Conservation (phyloP, 768 basidiomycete species). For the Daedaleopsis sinensis region DNA sequence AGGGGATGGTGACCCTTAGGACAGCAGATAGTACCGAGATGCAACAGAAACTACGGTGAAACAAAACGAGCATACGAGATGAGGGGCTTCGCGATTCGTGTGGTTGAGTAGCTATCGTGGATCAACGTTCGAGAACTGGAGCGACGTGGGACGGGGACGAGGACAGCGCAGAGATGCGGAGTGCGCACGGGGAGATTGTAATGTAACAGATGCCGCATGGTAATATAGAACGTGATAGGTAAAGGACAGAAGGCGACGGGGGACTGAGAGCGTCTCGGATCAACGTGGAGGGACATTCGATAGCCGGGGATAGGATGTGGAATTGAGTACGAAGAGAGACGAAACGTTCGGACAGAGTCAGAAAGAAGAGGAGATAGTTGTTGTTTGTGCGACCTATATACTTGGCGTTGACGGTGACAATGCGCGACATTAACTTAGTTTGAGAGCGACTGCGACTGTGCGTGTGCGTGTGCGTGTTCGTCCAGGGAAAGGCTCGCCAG, state of each 20-base stretch:
- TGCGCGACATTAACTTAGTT: neutral
- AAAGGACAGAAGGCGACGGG: slow-evolving; percentile 19
- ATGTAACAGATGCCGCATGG: slow-evolving; percentile 28
- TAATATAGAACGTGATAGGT: slow-evolving; percentile 25
- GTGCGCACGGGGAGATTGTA: slow-evolving; percentile 13
- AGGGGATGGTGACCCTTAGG: slow-evolving; percentile 1
- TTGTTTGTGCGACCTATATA: slow-evolving; percentile 7
- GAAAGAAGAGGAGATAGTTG: slow-evolving; percentile 9
- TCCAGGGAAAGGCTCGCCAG: slow-evolving; percentile 76
- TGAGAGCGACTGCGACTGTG: slow-evolving; percentile 16
- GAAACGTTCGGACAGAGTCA: slow-evolving; percentile 20
- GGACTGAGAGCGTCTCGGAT: slow-evolving; percentile 25
- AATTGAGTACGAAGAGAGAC: slow-evolving; percentile 13
- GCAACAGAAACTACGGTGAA: slow-evolving; percentile 28
- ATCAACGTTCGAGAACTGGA: slow-evolving; percentile 17
- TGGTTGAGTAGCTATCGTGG: slow-evolving; percentile 7
- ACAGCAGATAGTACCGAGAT: slow-evolving; percentile 24
- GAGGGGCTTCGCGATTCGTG: slow-evolving; percentile 24
- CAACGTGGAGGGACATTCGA: slow-evolving; percentile 23
- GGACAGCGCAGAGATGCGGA: slow-evolving; percentile 12
- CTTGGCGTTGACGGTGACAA: neutral
- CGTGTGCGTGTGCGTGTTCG: slow-evolving; percentile 26
- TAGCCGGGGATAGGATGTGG: slow-evolving; percentile 20
- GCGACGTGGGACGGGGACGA: slow-evolving; percentile 16
- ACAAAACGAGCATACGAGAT: slow-evolving; percentile 25